Base-by-base conservation (phyloP, 768 basidiomycete genomes). In the Pleurotus tuoliensis region DNA sequence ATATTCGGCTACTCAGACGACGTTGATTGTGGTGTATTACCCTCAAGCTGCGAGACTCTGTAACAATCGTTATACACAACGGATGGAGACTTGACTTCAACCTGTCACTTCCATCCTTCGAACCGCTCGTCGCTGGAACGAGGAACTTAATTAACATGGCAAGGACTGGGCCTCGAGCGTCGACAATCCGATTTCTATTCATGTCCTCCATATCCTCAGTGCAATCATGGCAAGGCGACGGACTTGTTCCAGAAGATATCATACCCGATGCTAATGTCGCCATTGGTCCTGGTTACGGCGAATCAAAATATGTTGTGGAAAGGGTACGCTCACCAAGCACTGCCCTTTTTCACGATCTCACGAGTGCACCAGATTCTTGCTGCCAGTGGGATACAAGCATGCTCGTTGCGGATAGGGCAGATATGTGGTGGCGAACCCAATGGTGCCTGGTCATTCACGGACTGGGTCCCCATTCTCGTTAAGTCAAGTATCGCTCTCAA, bases 391-490 rank as follows among this genome's bases (percentile, higher is more conserved):
- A 54, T 71, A 1, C 57, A 51, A 18, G 64, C 57, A 5, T 63
- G 63, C 0, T 65, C 65, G 13, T 55, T 74, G 22, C 59, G 73
- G 5, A 68, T 74, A 34, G 72, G 69, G 3, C 72, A 76, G 57
- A 61, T 75, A 22, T 59, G 65, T 9, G 73, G 73, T 1, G 70
- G 70, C 22, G 22, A 15, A 16, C 62, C 61, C 5, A 68, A 66
- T 18, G 74, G 74, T 1, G 59, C 65, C 1, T 75, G 74, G 74
- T 62, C 70, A 16, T 62, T 63, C 24, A 62, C 61, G 0, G 71
- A 74, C 16, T 75, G 71, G 73, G 56, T 75, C 4, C 73, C 74
- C 2, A 67, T 66, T 47, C 59, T 75, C 4, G 67, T 74, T 46
- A 72, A 69, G 56, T 69, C 71, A 0, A 67, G 69, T 55, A 22